phyloP scores from a whole-genome alignment of 2,329 filamentous ascomycete species.

The Periconia digitata region DNA sequence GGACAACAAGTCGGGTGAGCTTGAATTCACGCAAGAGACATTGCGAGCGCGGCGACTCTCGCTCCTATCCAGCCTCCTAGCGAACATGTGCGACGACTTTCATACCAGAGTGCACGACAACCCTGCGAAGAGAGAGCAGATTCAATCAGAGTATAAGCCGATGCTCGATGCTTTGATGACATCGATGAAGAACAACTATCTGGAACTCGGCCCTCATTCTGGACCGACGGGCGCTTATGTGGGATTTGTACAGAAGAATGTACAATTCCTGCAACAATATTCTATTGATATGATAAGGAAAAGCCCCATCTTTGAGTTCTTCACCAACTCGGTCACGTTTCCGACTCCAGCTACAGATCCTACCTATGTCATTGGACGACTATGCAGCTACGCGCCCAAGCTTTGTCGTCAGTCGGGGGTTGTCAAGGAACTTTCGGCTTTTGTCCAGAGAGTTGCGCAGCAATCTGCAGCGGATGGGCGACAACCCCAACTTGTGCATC shows the following conservation, averaged over 20 bases:
- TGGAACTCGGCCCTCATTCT: slow-evolving; percentile 49
- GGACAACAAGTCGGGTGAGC: slow-evolving; percentile 39
- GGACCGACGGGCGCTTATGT: slow-evolving; percentile 58
- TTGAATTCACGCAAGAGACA: slow-evolving; percentile 55
- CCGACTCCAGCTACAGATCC: slow-evolving; percentile 63
- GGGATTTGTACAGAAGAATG: slow-evolving; percentile 61
- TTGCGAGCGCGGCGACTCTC: slow-evolving; percentile 57
- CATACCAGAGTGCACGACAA: slow-evolving; percentile 37
- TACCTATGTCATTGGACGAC: slow-evolving; percentile 62
- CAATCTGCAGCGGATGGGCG: slow-evolving; percentile 60
- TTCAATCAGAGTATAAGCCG: slow-evolving; percentile 52
- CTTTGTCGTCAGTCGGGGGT: slow-evolving; percentile 49
- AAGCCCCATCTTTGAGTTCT: slow-evolving; percentile 60
- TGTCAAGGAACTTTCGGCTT: slow-evolving; percentile 58
- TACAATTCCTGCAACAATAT: slow-evolving; percentile 63
- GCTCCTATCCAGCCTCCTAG: slow-evolving; percentile 58
- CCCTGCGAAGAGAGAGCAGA: slow-evolving; percentile 30
- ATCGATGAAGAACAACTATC: slow-evolving; percentile 63
- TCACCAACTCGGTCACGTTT: slow-evolving; percentile 61
- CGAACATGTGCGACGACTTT: slow-evolving; percentile 60
- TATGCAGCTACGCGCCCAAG: slow-evolving; percentile 61
- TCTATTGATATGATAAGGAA: slow-evolving; percentile 60
- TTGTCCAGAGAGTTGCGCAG: slow-evolving; percentile 62
- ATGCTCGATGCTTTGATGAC: slow-evolving; percentile 60
- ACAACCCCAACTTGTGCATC: slow-evolving; percentile 57